Base-by-base conservation (phyloP, 164 flowering plant genomes). In the Taxillus chinensis region DNA sequence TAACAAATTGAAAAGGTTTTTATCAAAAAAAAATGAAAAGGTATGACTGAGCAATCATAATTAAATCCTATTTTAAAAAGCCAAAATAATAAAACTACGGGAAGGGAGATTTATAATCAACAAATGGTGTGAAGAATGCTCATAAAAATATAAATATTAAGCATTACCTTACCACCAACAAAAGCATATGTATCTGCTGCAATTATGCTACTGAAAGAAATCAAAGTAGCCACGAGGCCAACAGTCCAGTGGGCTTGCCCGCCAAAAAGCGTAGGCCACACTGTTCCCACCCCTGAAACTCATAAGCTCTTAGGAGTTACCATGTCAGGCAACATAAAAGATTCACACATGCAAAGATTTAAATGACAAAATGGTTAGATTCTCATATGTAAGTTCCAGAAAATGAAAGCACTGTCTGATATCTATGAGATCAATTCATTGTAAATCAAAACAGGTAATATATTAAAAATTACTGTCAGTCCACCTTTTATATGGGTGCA, bases 221-320 rank as follows among this genome's bases (percentile, higher is more conserved):
- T 81, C 76, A 95, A 74, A 17, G 93, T 87, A 60, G 92, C 97
- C 66, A 95, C 88, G 73, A 90, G 95, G 54, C 99, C 97, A 56
- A 95, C 96, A 2, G 99, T 89, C 96, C 99, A 95, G 70, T 87
- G 96, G 68, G 93, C 74, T 68, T 71, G 92, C 17, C 97, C 99
- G 57, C 97, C 97, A 64, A 95, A 85, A 75, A 95, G 79, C 67
- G 86, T 55, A 40, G 99, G 97, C 99, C 97, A 95, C 41, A 62
- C 55, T 38, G 79, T 66, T 75, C 82, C 96, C 41, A 86, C 51
- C 68, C 71, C 90, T 90, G 80, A 49, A 60, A 69, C 67, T 75
- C 38, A 68, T 38, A 67, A 67, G 46, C 61, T 55, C 59, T 79
- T 66, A 76, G 63, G 64, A 64, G 39, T 27, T 27, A 27, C 39